These are phyloP conservation scores for Citrus cavaleriei DNA, from an alignment of 345 rosid genomes.

Conservation along the genomic window DNA sequence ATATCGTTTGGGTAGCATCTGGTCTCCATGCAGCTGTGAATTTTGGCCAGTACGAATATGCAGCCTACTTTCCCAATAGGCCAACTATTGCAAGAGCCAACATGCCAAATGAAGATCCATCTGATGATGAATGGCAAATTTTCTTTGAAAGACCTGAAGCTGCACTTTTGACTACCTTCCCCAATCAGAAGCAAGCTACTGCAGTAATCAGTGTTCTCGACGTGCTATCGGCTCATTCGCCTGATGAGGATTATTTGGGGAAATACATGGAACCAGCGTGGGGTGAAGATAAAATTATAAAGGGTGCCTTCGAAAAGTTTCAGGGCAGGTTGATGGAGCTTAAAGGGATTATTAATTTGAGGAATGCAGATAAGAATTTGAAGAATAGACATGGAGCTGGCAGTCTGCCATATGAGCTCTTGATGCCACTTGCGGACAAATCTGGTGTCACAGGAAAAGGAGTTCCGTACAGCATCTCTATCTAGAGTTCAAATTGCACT, in stretches of 20 bases:
- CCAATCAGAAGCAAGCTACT: constrained; percentile 47
- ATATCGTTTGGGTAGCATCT: constrained; percentile 37
- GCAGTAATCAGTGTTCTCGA: constrained; percentile 36
- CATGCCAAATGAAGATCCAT: constrained; percentile 45
- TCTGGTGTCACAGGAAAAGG: constrained; percentile 49
- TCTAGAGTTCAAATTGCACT: neutral
- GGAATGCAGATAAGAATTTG: constrained; percentile 23
- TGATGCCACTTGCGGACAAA: constrained; percentile 37
- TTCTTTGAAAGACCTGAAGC: constrained; percentile 38
- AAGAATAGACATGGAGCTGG: constrained; percentile 47
- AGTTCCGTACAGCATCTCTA: constrained; percentile 30
- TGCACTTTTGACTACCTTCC: constrained; percentile 32
- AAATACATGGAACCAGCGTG: constrained; percentile 29
- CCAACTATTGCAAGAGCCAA: constrained; percentile 36
- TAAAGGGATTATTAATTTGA: constrained; percentile 34
- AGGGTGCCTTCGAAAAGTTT: constrained; percentile 36
- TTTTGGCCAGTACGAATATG: constrained; percentile 35
- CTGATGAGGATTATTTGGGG: constrained; percentile 54
- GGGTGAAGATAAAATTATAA: constrained; percentile 26
- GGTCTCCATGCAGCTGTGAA: constrained; percentile 48
- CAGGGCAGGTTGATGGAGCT: constrained; percentile 31
- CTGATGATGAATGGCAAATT: constrained; percentile 21
- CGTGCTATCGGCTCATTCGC: constrained; percentile 43
- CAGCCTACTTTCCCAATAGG: constrained; percentile 37
- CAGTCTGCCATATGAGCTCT: constrained; percentile 33